A percentile compares a stretch with the other conserved stretches of the same genome.
Conservation (phyloP, 176 grass and related monocot genomes). For the Typha latifolia region DNA sequence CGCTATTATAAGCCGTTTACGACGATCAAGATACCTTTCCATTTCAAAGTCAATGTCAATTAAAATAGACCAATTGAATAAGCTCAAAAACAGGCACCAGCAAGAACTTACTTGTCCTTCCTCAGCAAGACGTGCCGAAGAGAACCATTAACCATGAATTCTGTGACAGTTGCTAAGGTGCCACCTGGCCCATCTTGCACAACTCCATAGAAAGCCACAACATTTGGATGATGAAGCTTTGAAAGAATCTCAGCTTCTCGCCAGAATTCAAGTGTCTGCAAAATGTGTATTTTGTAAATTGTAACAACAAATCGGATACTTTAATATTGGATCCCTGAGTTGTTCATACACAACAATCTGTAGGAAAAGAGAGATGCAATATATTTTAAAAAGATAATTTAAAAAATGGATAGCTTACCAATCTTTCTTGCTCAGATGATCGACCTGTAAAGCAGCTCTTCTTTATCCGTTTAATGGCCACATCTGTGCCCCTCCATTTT, state of each 20-base stretch:
- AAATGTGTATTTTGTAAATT: slow-evolving; percentile 10
- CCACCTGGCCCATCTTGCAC: slow-evolving; percentile 85
- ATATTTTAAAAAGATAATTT: not conserved
- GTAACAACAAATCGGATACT: no score
- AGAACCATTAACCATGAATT: slow-evolving; percentile 99
- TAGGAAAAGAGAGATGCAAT: not conserved
- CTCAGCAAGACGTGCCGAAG: slow-evolving; percentile 87
- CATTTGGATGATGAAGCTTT: slow-evolving; percentile 92
- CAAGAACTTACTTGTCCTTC: slow-evolving; percentile 75
- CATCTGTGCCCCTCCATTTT: slow-evolving; percentile 99
- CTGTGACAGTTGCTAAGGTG: slow-evolving; percentile 78
- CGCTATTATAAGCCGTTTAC: slow-evolving; percentile 79
- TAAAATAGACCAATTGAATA: slow-evolving; percentile 6
- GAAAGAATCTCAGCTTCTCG: slow-evolving; percentile 95
- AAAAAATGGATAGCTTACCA: slow-evolving; percentile 30
- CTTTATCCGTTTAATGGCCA: slow-evolving; percentile 98
- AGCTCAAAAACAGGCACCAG: not conserved
- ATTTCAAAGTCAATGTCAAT: slow-evolving; percentile 19
- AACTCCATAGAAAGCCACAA: slow-evolving; percentile 94
- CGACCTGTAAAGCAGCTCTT: slow-evolving; percentile 86
- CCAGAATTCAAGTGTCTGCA: slow-evolving; percentile 90
- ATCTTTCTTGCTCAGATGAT: slow-evolving; percentile 95
- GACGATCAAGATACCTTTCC: slow-evolving; percentile 65
- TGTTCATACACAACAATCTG: no score
- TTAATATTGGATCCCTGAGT: no score